These are phyloP conservation scores for Phyllosticta citribraziliensis DNA, from an alignment of 2,329 filamentous ascomycete species.

Conservation along the genomic window DNA sequence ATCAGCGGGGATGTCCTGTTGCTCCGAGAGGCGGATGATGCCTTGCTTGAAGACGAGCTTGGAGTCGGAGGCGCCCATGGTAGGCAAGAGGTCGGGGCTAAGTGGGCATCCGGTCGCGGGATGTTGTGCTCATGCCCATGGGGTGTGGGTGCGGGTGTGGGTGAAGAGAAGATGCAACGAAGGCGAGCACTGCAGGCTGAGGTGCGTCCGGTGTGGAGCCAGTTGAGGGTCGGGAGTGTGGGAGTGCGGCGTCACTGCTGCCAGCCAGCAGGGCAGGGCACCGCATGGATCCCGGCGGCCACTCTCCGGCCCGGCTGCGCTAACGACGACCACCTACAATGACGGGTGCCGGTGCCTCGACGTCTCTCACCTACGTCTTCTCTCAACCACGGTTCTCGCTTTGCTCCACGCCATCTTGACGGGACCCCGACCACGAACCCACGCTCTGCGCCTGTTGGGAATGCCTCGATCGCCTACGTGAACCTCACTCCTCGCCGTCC, in stretches of 20 bases:
- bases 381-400: too few species aligned
- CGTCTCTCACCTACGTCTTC: too few species aligned
- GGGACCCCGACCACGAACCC: too few species aligned
- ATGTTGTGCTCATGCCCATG: constrained; percentile 8
- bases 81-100: constrained; percentile 9
- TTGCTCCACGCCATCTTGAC: too few species aligned
- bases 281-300: background rate
- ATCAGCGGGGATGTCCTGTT: constrained; percentile 74
- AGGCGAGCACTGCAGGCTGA: background rate
- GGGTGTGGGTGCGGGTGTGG: background rate
- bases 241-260: constrained; percentile 16
- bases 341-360: too few species aligned
- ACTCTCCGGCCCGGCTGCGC: background rate
- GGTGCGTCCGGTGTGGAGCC: too few species aligned
- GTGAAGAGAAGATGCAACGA: background rate
- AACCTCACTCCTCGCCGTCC: too few species aligned
- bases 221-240: too few species aligned
- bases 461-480: too few species aligned
- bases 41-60: constrained; percentile 98
- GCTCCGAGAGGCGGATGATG: constrained; percentile 92
- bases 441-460: too few species aligned
- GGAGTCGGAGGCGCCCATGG: constrained; percentile 96
- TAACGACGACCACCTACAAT: background rate
- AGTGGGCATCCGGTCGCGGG: background rate
- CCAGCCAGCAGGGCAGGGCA: background rate